Conservation (phyloP, 2,329 filamentous ascomycete species). For the Zymoseptoria brevis region DNA sequence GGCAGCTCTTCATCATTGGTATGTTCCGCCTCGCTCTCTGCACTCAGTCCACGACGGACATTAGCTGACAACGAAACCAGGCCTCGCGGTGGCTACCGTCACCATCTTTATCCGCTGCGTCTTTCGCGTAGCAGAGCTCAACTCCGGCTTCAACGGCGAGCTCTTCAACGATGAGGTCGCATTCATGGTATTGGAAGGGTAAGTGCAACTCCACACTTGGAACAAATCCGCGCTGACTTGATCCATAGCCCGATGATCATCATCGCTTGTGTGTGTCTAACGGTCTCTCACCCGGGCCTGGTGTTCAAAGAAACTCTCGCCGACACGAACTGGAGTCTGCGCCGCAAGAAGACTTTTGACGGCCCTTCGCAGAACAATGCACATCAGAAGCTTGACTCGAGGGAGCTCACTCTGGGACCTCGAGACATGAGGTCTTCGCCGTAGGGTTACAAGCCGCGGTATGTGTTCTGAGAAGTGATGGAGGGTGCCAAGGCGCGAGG, state of each 20-base stretch:
- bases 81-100: constrained; percentile 49
- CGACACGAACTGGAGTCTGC: constrained; percentile 18
- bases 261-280: constrained; percentile 38
- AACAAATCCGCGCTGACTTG: neutral
- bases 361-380: neutral
- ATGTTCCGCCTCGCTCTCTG: neutral
- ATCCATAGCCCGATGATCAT: constrained; percentile 40
- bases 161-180: constrained; percentile 45
- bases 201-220: neutral
- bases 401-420: neutral
- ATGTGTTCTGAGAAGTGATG: too few species aligned
- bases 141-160: constrained; percentile 53
- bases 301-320: constrained; percentile 21
- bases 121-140: constrained; percentile 60
- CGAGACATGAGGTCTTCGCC: too few species aligned
- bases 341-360: neutral
- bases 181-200: constrained; percentile 47
- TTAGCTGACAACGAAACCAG: constrained; percentile 13
- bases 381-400: neutral
- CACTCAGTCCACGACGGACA: too few species aligned
- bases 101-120: constrained; percentile 55
- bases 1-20: neutral
- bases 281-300: constrained; percentile 42
- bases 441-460: too few species aligned
- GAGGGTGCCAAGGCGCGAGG: too few species aligned